Base-by-base conservation (phyloP, 345 rosid species). In the Dipteronia sinensis region DNA sequence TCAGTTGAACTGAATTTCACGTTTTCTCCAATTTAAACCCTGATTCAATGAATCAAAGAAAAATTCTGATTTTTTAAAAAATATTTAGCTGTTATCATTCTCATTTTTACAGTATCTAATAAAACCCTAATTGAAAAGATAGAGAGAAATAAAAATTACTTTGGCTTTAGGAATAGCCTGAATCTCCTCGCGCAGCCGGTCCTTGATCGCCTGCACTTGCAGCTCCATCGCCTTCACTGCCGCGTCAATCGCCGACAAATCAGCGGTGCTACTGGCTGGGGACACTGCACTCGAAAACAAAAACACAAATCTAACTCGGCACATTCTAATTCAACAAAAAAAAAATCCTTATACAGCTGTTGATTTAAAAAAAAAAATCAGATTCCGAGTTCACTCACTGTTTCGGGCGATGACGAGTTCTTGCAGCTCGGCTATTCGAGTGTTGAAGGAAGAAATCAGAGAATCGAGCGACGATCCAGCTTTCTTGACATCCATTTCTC, bases 351-450 rank as follows among this genome's bases (percentile, higher is more conserved):
- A 65, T 10, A 65, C 69, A 17, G 10, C 8, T 29, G 8, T 6
- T 5, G 22, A 65, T 65, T 47, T 10, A 1, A 12, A 3, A 61
- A 34, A 34, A 31, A 31, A 31, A 31, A 40, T 38, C 1, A 13
- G 74, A 44, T 38, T 34, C 67, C 10, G 53, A 71, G 71, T 38
- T 25, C 67, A 85, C 90, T 90, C 84, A 94, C 97, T 91, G 93
- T 96, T 94, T 17, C 98, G 83, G 34, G 88, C 98, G 76, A 96
- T 92, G 20, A 92, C 97, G 88, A 96, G 95, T 76, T 94, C 93
- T 77, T 96, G 95, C 22, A 94, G 87, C 85, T 91, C 95, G 23
- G 89, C 77, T 76, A 94, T 89, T 25, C 95, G 90, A 74, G 90
- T 77, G 76, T 90, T 87, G 78, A 96, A 92, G 15, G 97, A 85